Percentiles rank a stretch among this genome's conserved stretches.
These are phyloP conservation scores for Candida vartiovaarae DNA, from an alignment of 805 yeast species.

Conservation along the genomic window DNA sequence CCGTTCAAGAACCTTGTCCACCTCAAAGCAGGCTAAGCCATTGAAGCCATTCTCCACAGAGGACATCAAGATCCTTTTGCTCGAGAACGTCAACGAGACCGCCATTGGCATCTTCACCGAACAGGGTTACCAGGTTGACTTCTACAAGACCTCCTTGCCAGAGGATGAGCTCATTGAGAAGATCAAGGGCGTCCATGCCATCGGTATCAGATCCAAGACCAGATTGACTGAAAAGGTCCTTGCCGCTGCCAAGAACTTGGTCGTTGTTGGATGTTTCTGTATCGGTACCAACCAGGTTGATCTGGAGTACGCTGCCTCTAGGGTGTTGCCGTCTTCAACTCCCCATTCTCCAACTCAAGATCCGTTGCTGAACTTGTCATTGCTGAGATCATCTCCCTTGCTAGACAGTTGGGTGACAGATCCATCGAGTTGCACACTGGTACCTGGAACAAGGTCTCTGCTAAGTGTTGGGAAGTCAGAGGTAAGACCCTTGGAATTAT, in stretches of 20 bases:
- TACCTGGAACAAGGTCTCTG: slow-evolving; percentile 93
- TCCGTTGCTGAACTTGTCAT: slow-evolving; percentile 97
- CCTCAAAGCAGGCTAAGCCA: slow-evolving; percentile 50
- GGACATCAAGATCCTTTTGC: slow-evolving; percentile 82
- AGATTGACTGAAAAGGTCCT: slow-evolving; percentile 74
- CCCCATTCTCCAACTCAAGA: slow-evolving; percentile 97
- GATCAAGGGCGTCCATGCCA: slow-evolving; percentile 89
- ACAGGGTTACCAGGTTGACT: slow-evolving; percentile 97
- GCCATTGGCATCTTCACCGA: slow-evolving; percentile 78
- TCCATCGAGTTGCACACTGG: slow-evolving; percentile 94
- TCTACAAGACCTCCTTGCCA: slow-evolving; percentile 78
- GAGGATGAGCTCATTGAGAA: slow-evolving; percentile 94
- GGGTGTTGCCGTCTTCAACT: slow-evolving; percentile 97
- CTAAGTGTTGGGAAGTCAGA: slow-evolving; percentile 98
- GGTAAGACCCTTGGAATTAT: slow-evolving; percentile 96
- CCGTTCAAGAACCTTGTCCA: slow-evolving; percentile 34
- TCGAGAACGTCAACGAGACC: slow-evolving; percentile 91
- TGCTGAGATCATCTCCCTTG: slow-evolving; percentile 87
- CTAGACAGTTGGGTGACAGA: slow-evolving; percentile 96
- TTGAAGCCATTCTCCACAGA: slow-evolving; percentile 94
- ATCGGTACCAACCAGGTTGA: slow-evolving; percentile 99
- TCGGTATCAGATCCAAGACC: slow-evolving; percentile 97
- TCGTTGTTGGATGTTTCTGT: slow-evolving; percentile 95
- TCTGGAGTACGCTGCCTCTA: slow-evolving; percentile 81
- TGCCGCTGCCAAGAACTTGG: slow-evolving; percentile 81